Evolutionary conservation across 768 basidiomycete species (phyloP), one percentile per base, ranked within the genome.

Genomic region (Suillus variegatus): DNA sequence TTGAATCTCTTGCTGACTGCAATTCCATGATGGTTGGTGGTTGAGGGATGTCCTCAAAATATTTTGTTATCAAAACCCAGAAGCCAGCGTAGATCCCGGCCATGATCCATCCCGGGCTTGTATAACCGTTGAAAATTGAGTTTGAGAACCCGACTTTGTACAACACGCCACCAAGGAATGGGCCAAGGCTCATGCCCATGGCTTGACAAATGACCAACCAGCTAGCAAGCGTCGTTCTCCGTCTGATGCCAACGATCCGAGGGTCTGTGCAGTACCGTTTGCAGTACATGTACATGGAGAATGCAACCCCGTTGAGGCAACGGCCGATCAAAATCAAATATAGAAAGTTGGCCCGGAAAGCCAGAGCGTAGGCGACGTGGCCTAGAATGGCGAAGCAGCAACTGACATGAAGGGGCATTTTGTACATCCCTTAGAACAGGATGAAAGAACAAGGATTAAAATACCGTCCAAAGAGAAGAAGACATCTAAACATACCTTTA

Each of bases 241-340:
- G 80, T 32, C 88, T 84, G 28, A 89, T 73, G 28, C 89, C 88
- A 52, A 91, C 86, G 60, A 91, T 82, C 20, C 86, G 84, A 4
- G 86, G 83, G 72, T 91, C 90, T 2, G 83, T 84, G 73, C 89
- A 91, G 72, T 88, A 91, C 13, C 86, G 82, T 69, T 90, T 90
- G 69, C 76, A 78, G 75, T 89, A 90, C 87, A 92, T 85, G 80
- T 85, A 88, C 35, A 83, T 79, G 3, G 86, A 82, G 71, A 88
- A 89, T 5, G 83, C 83, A 49, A 90, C 70, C 1, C 90, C 90
- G 43, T 79, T 81, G 44, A 90, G 84, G 61, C 88, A 85, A n/a
- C 90, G 87, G 7, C 88, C 88, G 40, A 90, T 81, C 66, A 92
- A 85, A 68, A 90, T 89, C 68, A 91, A 79, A 73, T 91, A 90